These are phyloP conservation scores for Musa beccarii DNA, from an alignment of 176 grass and related monocot species.

Conservation along the genomic window DNA sequence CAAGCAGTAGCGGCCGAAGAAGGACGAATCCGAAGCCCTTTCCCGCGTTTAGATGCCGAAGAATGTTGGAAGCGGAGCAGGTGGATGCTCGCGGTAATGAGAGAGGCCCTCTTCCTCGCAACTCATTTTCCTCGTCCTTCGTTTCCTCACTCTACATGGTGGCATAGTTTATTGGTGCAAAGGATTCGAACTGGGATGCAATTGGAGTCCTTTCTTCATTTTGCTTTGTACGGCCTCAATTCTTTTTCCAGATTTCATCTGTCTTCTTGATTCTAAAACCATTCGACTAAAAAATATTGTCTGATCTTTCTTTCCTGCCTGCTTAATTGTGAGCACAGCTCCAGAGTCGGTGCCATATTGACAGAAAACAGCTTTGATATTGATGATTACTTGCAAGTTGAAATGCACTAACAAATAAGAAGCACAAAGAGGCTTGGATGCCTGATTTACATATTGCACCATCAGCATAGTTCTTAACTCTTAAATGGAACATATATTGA, in stretches of 20 bases:
- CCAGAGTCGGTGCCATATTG: not conserved
- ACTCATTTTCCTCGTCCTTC: not conserved
- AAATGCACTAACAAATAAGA: not conserved
- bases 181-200: no score
- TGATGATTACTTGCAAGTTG: not conserved
- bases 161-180: no score
- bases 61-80: not conserved
- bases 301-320: no score
- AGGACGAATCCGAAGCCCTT: not conserved
- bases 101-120: not conserved
- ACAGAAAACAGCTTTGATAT: not conserved
- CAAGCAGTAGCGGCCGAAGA: not conserved
- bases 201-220: not conserved
- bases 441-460: not conserved
- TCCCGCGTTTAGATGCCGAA: not conserved
- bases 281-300: no score
- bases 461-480: not conserved
- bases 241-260: not conserved
- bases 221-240: not conserved
- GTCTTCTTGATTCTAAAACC: not conserved
- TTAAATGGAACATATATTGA: not conserved
- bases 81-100: not conserved
- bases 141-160: no score
- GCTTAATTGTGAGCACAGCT: not conserved
- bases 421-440: not conserved